Conservation (phyloP, 148 eudicot species). For the Diospyros lotus region DNA sequence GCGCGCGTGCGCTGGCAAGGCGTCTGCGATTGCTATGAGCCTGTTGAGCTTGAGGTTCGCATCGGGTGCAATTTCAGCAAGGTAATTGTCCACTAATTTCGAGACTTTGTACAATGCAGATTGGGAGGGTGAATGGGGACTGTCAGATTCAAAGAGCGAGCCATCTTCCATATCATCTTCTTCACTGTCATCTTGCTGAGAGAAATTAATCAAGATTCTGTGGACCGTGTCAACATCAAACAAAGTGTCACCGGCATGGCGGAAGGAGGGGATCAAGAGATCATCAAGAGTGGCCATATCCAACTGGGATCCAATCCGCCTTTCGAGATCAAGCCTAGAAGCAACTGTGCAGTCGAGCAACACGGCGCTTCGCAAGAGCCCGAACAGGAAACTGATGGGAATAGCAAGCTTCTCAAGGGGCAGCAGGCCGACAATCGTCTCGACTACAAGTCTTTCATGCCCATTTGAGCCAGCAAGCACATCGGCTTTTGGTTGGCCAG, state of each 20-base stretch:
- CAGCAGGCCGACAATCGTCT: slow-evolving; percentile 68
- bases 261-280: slow-evolving; percentile 84
- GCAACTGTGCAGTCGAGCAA: slow-evolving; percentile 60
- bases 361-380: slow-evolving; percentile 75
- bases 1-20: slow-evolving; percentile 80
- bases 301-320: slow-evolving; percentile 85
- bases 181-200: slow-evolving; percentile 81
- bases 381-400: slow-evolving; percentile 77
- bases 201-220: slow-evolving; percentile 74
- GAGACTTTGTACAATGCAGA: slow-evolving; percentile 76
- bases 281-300: slow-evolving; percentile 87
- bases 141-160: slow-evolving; percentile 64
- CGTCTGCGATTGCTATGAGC: slow-evolving; percentile 73
- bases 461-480: slow-evolving; percentile 26
- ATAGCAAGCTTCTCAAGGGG: slow-evolving; percentile 77
- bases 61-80: slow-evolving; percentile 93
- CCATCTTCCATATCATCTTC: slow-evolving; percentile 74
- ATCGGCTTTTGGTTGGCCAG: slow-evolving; percentile 37
- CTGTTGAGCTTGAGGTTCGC: slow-evolving; percentile 76
- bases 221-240: slow-evolving; percentile 93
- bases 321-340: slow-evolving; percentile 82
- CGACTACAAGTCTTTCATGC: slow-evolving; percentile 65
- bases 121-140: slow-evolving; percentile 75
- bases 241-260: slow-evolving; percentile 69
- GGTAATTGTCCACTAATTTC: slow-evolving; percentile 75